These are phyloP conservation scores for Triticum monococcum DNA, from an alignment of 176 grass and related monocot species.

Conservation along the genomic window DNA sequence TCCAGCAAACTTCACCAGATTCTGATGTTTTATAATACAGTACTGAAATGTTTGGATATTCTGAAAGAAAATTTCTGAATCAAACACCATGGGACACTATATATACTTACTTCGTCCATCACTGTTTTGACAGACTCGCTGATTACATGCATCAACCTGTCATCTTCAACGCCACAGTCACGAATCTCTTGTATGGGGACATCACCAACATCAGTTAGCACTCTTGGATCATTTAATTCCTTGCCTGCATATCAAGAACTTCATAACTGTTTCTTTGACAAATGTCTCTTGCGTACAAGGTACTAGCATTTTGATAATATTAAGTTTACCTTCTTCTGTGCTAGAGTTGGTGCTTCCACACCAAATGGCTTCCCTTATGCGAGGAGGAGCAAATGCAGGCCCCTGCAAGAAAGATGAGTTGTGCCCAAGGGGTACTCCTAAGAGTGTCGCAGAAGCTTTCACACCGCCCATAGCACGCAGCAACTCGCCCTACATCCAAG, in stretches of 20 bases:
- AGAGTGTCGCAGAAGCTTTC: slow-evolving; percentile 71
- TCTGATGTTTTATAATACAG: neutral
- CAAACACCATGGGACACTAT: neutral
- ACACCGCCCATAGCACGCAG: slow-evolving; percentile 70
- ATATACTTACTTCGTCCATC: slow-evolving; percentile 74
- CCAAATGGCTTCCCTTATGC: slow-evolving; percentile 98
- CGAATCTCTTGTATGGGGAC: slow-evolving; percentile 96
- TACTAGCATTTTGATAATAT: neutral
- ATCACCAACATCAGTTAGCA: slow-evolving; percentile 97
- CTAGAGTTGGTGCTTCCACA: slow-evolving; percentile 97
- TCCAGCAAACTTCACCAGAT: neutral
- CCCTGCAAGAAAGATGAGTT: slow-evolving; percentile 98
- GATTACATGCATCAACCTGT: slow-evolving; percentile 82
- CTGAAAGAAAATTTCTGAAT: neutral
- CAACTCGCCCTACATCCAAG: slow-evolving; percentile 62
- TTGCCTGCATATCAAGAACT: slow-evolving; percentile 54
- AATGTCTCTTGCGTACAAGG: neutral
- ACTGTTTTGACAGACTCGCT: slow-evolving; percentile 93
- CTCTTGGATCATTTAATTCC: slow-evolving; percentile 90
- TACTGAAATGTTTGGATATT: neutral
- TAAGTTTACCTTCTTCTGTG: slow-evolving; percentile 74
- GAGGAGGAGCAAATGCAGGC: slow-evolving; percentile 94
- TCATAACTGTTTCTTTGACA: neutral
- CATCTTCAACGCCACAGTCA: slow-evolving; percentile 89
- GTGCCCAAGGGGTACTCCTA: slow-evolving; percentile 92